phyloP scores from a whole-genome alignment of 352 stramenopile genomes.

The Phytophthora pistaciae region DNA sequence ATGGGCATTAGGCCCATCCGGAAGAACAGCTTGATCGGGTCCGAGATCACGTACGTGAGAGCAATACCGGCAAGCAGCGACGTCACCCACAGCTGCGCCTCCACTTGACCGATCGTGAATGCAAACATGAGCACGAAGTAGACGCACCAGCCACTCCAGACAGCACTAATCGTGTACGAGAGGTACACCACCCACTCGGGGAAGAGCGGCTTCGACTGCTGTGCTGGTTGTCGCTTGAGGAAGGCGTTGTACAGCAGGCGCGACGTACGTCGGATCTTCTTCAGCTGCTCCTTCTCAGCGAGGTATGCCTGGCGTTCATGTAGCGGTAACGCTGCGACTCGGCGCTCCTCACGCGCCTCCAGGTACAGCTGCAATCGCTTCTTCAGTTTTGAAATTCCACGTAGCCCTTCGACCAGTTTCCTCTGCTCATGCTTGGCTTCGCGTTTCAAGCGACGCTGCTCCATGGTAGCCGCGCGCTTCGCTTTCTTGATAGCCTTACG shows the following conservation, averaged over 20 bases:
- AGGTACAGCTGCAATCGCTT: constrained; percentile 65
- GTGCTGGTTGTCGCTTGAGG: constrained; percentile 59
- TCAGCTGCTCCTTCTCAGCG: constrained; percentile 66
- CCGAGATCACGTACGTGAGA: constrained; percentile 69
- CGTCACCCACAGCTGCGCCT: constrained; percentile 70
- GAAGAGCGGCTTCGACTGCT: constrained; percentile 64
- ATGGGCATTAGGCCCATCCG: constrained; percentile 78
- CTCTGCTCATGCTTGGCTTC: constrained; percentile 53
- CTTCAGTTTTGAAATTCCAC: constrained; percentile 63
- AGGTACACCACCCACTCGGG: constrained; percentile 81
- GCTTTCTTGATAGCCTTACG: constrained; percentile 52
- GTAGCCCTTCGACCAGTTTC: constrained; percentile 52
- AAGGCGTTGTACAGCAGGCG: constrained; percentile 81
- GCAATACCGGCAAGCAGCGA: constrained; percentile 63
- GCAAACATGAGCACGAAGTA: constrained; percentile 83
- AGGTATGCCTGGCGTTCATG: constrained; percentile 70
- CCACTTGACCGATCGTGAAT: constrained; percentile 65
- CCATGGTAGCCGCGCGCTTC: constrained; percentile 32
- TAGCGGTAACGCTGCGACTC: constrained; percentile 53
- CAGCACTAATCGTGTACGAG: constrained; percentile 66
- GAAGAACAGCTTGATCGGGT: constrained; percentile 79
- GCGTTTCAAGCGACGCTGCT: constrained; percentile 47
- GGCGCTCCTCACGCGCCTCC: constrained; percentile 44
- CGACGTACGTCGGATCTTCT: constrained; percentile 69
- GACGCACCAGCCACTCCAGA: constrained; percentile 61